Base-by-base conservation (phyloP, 352 stramenopile species). In the Globisporangium barbulae region DNA sequence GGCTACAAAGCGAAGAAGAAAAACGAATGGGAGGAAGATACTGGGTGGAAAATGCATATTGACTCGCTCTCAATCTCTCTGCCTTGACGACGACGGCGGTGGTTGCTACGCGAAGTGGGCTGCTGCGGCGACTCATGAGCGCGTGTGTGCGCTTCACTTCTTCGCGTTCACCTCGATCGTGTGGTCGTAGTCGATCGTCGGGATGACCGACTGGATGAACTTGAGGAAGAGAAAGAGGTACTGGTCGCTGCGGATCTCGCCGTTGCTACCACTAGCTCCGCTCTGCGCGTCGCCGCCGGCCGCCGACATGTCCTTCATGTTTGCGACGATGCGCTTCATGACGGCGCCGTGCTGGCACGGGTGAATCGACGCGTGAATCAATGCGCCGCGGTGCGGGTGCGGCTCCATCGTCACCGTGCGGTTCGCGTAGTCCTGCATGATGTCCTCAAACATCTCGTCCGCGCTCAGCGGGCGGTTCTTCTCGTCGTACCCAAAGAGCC, bases 191-290 rank as follows among this genome's bases (percentile, higher is more conserved):
- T 99, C 97, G 71, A 99, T 99, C 10, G 97, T 99, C 0, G 98
- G 97, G 65, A 99, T 97, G 53, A 99, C 98, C 65, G 89, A 98
- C 75, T 97, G 94, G 39, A 99, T 97, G 75, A 99, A 99, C 81
- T 99, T 99, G 63, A 99, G 88, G 79, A 99, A 99, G 45, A 99
- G 91, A 70, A 99, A 99, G 39, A 99, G 72, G 71, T 99, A 99
- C 81, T 98, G 97, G 74, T 99, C 96, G 45, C 97, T 93, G 39
- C 89, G 88, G 42, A 97, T 89, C 52, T 83, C 84, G 35, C 70
- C 64, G 28, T 59, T 39, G 42, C 71, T 77, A 45, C 39, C 13
- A 45, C 39, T 45, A 15, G 35, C 35, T 41, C 10, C 64, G 37
- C 60, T 57, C 45, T 67, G 53, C 75, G 68, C n/a, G 25, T 30